Evolutionary conservation across 176 grass and related monocot species (phyloP).

Genomic region (Lolium rigidum): DNA sequence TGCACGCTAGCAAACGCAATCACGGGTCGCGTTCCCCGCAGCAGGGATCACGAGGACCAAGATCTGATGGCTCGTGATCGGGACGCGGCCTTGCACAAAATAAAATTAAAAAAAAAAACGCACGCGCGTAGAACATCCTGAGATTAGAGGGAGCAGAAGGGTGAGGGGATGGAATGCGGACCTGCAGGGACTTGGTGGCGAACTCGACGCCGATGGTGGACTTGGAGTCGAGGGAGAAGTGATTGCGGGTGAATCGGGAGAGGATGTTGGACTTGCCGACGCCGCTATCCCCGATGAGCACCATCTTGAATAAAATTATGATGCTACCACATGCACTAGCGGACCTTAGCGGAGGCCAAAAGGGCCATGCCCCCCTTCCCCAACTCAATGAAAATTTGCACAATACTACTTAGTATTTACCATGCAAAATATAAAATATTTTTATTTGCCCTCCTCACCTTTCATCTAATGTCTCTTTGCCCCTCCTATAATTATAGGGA

Average conservation of each 20-base stretch:
- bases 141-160: not conserved
- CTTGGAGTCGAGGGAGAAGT: constrained; percentile 90
- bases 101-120: not conserved
- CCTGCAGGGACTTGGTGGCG: constrained; percentile 81
- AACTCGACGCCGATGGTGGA: constrained; percentile 93
- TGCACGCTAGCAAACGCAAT: not conserved
- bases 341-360: too few species aligned
- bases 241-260: constrained; percentile 85
- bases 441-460: too few species aligned
- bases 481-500: too few species aligned
- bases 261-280: constrained; percentile 91
- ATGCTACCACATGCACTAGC: too few species aligned
- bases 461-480: too few species aligned
- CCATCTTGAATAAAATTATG: constrained; percentile 63
- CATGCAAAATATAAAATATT: too few species aligned
- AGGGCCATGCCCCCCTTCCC: too few species aligned
- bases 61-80: constrained; percentile 37
- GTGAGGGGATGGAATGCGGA: constrained; percentile 14
- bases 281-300: constrained; percentile 87
- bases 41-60: constrained; percentile 14
- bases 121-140: not conserved
- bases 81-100: not conserved
- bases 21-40: constrained; percentile 3
- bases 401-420: too few species aligned
- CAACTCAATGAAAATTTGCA: too few species aligned